Percentiles rank a stretch among this genome's conserved stretches.
These are phyloP conservation scores for Fusarium sp. DNA, from an alignment of 2,329 filamentous ascomycete genomes.

Conservation along the genomic window DNA sequence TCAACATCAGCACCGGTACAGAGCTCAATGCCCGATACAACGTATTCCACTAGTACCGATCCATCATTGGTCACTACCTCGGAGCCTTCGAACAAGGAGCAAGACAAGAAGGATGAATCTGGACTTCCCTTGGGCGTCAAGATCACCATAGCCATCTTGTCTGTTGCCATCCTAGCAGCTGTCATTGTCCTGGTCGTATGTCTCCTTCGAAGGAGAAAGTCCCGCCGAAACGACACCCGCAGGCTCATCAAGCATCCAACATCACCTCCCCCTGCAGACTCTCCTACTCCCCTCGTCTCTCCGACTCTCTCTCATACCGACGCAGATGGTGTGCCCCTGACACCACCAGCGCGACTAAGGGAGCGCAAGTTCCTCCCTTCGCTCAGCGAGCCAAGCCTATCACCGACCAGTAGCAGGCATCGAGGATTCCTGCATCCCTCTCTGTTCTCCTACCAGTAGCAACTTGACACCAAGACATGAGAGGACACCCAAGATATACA, in stretches of 20 bases:
- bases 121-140: slow-evolving; percentile 55
- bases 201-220: slow-evolving; percentile 48
- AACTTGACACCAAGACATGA: slow-evolving; percentile 53
- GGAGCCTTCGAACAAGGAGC: slow-evolving; percentile 16
- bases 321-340: slow-evolving; percentile 47
- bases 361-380: slow-evolving; percentile 59
- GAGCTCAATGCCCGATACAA: slow-evolving; percentile 27
- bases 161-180: slow-evolving; percentile 53
- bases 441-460: slow-evolving; percentile 52
- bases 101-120: neutral
- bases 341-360: slow-evolving; percentile 61
- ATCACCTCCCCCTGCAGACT: slow-evolving; percentile 46
- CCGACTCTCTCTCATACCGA: slow-evolving; percentile 47
- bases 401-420: neutral
- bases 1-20: slow-evolving; percentile 10
- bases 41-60: slow-evolving; percentile 31
- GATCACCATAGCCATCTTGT: slow-evolving; percentile 59
- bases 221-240: slow-evolving; percentile 16
- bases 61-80: slow-evolving; percentile 32
- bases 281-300: slow-evolving; percentile 58
- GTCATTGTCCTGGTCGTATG: slow-evolving; percentile 53
- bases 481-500: slow-evolving; percentile 24
- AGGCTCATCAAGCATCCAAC: slow-evolving; percentile 38
- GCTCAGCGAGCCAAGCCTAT: slow-evolving; percentile 1
- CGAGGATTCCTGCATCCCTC: slow-evolving; percentile 52